Evolutionary conservation across 345 rosid genomes (phyloP).

Genomic region (Eucalyptus shirleyi): DNA sequence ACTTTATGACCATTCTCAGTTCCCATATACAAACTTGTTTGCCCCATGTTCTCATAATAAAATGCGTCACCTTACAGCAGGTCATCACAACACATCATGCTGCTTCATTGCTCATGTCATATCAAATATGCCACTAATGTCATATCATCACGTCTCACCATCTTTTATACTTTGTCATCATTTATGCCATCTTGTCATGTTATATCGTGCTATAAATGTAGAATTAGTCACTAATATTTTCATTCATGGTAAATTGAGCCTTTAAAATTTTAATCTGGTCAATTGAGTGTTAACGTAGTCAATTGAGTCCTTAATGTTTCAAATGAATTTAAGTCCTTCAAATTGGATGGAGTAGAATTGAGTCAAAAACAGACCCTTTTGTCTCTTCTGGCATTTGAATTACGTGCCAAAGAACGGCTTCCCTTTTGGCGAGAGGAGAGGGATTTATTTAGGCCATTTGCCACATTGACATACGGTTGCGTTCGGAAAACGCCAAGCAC

Average conservation of each 20-base stretch:
- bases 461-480: neutral
- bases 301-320: neutral
- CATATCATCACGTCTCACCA: neutral
- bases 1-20: neutral
- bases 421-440: neutral
- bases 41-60: neutral
- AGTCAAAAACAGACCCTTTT: neutral
- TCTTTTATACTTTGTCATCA: neutral
- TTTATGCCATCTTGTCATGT: fast-evolving
- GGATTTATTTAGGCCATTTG: neutral
- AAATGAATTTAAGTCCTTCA: neutral
- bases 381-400: neutral
- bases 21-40: neutral
- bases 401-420: neutral
- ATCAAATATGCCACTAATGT: fast-evolving
- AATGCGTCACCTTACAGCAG: fast-evolving
- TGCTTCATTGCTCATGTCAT: neutral
- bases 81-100: neutral
- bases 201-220: neutral
- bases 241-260: fast-evolving
- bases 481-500: neutral
- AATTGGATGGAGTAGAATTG: neutral
- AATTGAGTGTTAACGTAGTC: neutral
- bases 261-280: neutral
- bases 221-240: neutral